Conservation (phyloP, 2,329 filamentous ascomycete species). For the Iodosphaeria phyllophila region DNA sequence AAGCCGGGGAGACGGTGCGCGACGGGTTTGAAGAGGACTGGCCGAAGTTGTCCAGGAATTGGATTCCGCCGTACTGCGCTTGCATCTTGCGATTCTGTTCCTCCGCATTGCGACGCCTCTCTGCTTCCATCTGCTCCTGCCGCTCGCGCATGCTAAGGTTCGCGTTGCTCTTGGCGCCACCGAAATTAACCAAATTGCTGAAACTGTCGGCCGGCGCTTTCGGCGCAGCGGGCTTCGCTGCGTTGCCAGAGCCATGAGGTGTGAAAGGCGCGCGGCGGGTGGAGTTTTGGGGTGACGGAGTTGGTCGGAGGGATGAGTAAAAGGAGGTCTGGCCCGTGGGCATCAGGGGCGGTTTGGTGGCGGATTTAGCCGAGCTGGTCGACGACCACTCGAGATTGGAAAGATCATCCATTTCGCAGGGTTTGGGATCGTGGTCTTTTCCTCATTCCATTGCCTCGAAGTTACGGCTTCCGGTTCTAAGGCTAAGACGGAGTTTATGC, state of each 20-base stretch:
- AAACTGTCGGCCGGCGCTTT: conserved; percentile 55
- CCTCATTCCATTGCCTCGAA: conserved; percentile 11
- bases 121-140: conserved; percentile 45
- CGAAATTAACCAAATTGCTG: conserved; percentile 53
- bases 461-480: no score
- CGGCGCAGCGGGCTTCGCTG: conserved; percentile 22
- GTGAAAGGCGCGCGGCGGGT: conserved; percentile 38
- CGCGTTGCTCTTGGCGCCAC: conserved; percentile 38
- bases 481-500: no score
- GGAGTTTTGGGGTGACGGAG: conserved; percentile 34
- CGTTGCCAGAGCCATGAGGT: conserved; percentile 24
- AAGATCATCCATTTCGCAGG: conserved; percentile 17
- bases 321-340: conserved; percentile 11
- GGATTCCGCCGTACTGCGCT: conserved; percentile 56
- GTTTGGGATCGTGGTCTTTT: conserved; percentile 1
- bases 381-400: conserved; percentile 15
- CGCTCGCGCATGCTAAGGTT: conserved; percentile 66
- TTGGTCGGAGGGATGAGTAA: conserved; percentile 29
- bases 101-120: conserved; percentile 54
- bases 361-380: conserved; percentile 9
- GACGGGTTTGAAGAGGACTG: conserved; percentile 26
- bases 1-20: conserved; percentile 24
- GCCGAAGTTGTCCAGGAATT: conserved; percentile 61
- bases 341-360: conserved; percentile 7
- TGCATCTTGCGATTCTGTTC: conserved; percentile 55